phyloP scores from a whole-genome alignment of 345 rosid genomes.

The Chamaenerion angustifolium region DNA sequence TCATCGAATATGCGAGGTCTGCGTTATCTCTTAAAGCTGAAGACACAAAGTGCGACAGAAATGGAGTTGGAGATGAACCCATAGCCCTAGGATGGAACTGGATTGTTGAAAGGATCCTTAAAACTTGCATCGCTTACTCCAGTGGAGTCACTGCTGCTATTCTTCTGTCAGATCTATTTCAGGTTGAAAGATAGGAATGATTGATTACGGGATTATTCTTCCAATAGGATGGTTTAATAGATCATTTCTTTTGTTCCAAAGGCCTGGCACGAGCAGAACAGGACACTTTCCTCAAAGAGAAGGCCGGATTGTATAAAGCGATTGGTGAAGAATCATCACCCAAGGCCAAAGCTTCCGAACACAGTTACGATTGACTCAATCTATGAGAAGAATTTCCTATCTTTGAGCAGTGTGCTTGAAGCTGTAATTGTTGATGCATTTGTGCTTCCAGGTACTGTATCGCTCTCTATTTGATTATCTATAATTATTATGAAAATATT shows the following conservation, averaged over 20 bases:
- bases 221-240: neutral
- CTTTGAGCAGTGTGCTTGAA: slow-evolving; percentile 60
- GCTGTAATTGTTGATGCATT: slow-evolving; percentile 52
- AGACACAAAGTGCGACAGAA: slow-evolving; percentile 9
- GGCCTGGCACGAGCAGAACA: slow-evolving; percentile 74
- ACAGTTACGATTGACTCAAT: slow-evolving; percentile 69
- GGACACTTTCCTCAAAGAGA: slow-evolving; percentile 38
- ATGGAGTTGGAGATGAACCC: slow-evolving; percentile 11
- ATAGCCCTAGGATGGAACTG: slow-evolving; percentile 72
- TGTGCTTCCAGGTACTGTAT: slow-evolving; percentile 52
- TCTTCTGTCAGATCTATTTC: slow-evolving; percentile 70
- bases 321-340: slow-evolving; percentile 49
- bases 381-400: slow-evolving; percentile 71
- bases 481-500: too few relatives aligned
- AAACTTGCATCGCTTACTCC: slow-evolving; percentile 67
- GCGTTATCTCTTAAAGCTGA: slow-evolving; percentile 34
- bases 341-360: slow-evolving; percentile 54
- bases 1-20: slow-evolving; percentile 58
- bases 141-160: slow-evolving; percentile 91
- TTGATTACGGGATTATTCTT: neutral
- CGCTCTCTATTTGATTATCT: too few relatives aligned
- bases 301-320: slow-evolving; percentile 50
- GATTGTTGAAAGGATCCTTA: slow-evolving; percentile 62
- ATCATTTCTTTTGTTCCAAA: slow-evolving; percentile 8
- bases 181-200: slow-evolving; percentile 19